A percentile compares a stretch with the other conserved stretches of the same genome.
Conservation (phyloP, 2,329 filamentous ascomycete genomes). For the Beauveria australis region DNA sequence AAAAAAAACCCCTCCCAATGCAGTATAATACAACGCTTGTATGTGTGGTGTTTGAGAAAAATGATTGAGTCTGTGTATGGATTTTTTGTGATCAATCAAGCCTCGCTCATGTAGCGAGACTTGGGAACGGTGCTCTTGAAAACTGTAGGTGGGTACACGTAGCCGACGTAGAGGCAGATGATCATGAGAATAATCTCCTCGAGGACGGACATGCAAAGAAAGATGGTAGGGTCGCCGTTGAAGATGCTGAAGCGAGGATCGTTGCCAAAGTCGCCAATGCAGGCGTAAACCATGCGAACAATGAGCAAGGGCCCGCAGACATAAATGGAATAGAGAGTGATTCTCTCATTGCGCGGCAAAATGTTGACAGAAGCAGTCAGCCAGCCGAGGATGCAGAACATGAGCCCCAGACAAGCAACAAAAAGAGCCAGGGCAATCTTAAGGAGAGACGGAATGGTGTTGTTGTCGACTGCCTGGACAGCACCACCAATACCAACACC, state of each 20-base stretch:
- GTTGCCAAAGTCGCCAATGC: slow-evolving; percentile 12
- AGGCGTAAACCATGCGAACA: slow-evolving; percentile 13
- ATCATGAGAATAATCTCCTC: slow-evolving; percentile 13
- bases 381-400: slow-evolving; percentile 9
- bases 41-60: background rate
- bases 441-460: slow-evolving; percentile 8
- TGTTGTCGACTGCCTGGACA: slow-evolving; percentile 8
- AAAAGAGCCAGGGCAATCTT: slow-evolving; percentile 12
- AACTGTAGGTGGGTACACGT: slow-evolving; percentile 8
- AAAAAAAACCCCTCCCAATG: too few species aligned
- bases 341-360: slow-evolving; percentile 6
- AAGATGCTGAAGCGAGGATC: slow-evolving; percentile 12
- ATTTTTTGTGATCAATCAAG: background rate
- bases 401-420: slow-evolving; percentile 12
- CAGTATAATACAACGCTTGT: background rate
- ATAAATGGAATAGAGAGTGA: slow-evolving; percentile 12
- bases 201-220: slow-evolving; percentile 14
- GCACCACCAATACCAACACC: slow-evolving; percentile 12
- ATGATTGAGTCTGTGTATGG: too few species aligned
- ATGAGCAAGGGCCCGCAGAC: slow-evolving; percentile 11
- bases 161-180: slow-evolving; percentile 13
- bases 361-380: background rate
- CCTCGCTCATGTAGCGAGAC: slow-evolving; percentile 3
- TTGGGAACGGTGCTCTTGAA: background rate
- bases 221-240: slow-evolving; percentile 13